phyloP scores from a whole-genome alignment of 2,329 filamentous ascomycete species.

The Pezicula neosporulosa region DNA sequence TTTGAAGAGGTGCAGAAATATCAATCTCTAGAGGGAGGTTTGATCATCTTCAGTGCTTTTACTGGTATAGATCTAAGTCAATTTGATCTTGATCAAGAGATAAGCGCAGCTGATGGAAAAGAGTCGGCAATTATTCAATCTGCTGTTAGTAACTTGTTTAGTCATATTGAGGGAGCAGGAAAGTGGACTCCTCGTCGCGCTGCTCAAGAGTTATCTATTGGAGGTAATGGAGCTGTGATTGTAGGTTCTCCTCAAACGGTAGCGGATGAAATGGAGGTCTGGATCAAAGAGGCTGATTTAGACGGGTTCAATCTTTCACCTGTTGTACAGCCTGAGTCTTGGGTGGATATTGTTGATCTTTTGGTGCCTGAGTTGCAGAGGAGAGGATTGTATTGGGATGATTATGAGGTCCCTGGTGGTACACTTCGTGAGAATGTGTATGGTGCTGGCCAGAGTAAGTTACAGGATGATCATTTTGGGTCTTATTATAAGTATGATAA shows the following conservation, averaged over 20 bases:
- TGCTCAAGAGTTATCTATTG: not conserved
- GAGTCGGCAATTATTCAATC: conserved; percentile 30
- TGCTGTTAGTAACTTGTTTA: conserved; percentile 38
- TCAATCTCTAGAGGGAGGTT: conserved; percentile 31
- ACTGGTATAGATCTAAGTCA: conserved; percentile 60
- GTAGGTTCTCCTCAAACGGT: not conserved
- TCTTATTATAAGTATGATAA: conserved; percentile 53
- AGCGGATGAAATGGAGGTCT: conserved; percentile 55
- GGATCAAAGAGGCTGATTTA: conserved; percentile 65
- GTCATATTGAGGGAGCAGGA: conserved; percentile 46
- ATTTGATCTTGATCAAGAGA: conserved; percentile 54
- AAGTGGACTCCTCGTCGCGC: conserved; percentile 66
- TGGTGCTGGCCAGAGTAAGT: conserved; percentile 49
- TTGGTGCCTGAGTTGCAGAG: conserved; percentile 58
- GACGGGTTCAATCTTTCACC: conserved; percentile 74
- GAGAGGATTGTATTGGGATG: conserved; percentile 43
- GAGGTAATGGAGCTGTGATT: not conserved
- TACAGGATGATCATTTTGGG: conserved; percentile 55
- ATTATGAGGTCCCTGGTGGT: conserved; percentile 28
- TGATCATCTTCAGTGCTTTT: conserved; percentile 69
- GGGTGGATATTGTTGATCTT: conserved; percentile 62
- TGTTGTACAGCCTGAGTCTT: conserved; percentile 59
- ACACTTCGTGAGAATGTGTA: conserved; percentile 59
- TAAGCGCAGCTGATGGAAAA: conserved; percentile 25
- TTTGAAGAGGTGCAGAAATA: not conserved